Base-by-base conservation (phyloP, 2,329 filamentous ascomycete genomes). In the Phialocephala sp. region DNA sequence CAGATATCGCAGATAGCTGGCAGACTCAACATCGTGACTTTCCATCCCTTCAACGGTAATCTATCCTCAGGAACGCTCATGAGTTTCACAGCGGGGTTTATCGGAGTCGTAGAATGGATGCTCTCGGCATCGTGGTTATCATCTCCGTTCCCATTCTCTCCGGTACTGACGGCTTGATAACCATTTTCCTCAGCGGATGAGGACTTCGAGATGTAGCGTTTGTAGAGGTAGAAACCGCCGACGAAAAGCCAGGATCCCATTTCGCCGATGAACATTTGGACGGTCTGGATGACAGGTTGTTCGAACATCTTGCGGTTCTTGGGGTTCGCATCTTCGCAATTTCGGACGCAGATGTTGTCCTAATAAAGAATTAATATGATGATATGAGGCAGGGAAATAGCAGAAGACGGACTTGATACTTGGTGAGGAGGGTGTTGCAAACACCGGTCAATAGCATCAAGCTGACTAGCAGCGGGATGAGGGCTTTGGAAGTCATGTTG, bases 361-460 rank as follows among this genome's bases (percentile, higher is more conserved):
- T 93, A 22, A 56, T 14, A 39, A 24, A 41, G 22, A 70, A 73
- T 39, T 37, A 37, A 1, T 18, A 18, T 50, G 27, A 47, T 14
- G 43, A 22, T 27, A 12, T 27, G 8, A 9, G 47, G 47, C 56
- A 14, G 27, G 54, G 55, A 24, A 47, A 20, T 27, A 27, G 47
- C 37, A 57, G 58, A 60, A 67, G 54, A 76, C 82, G 67, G 79
- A 94, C 93, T 83, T 98, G 94, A 76, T 94, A 97, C 77, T 99
- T 99, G 72, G 94, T 97, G 75, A 99, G 84, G 68, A 99, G 87
- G 1, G 95, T 99, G 79, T 99, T 99, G 84, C 93, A 97, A 68
- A 97, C 93, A 69, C 94, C 94, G 27, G 94, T 97, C 76, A 97
- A 81, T 76, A 98, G 84, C 94, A 98, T 98, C 92, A 97, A 96